Conservation (phyloP, 2,329 filamentous ascomycete species). For the Aspergillus hortae region DNA sequence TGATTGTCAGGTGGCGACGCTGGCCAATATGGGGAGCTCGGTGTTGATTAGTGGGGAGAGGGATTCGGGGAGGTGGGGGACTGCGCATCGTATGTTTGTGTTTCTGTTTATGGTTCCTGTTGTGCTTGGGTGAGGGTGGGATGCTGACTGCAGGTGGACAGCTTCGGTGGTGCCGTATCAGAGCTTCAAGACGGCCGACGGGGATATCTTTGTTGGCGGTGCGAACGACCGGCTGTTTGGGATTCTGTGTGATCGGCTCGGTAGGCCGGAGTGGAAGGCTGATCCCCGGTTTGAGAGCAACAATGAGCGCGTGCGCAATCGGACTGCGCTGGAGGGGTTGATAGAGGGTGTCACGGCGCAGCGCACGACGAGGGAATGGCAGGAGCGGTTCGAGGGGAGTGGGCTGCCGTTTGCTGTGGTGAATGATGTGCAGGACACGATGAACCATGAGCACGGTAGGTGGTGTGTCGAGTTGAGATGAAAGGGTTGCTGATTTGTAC, state of each 20-base stretch:
- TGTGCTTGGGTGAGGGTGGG: background rate
- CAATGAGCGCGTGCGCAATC: slow-evolving; percentile 59
- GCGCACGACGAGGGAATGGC: slow-evolving; percentile 83
- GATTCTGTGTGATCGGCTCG: slow-evolving; percentile 55
- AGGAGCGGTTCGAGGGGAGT: slow-evolving; percentile 76
- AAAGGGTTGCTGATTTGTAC: background rate
- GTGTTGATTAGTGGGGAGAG: slow-evolving; percentile 81
- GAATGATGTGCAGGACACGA: slow-evolving; percentile 81
- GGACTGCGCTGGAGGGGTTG: slow-evolving; percentile 68
- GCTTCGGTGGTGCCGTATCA: slow-evolving; percentile 94
- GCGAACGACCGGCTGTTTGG: slow-evolving; percentile 62
- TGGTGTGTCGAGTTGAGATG: background rate
- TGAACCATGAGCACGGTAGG: slow-evolving; percentile 79
- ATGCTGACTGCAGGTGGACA: slow-evolving; percentile 29
- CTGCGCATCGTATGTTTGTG: slow-evolving; percentile 71
- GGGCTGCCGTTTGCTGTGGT: slow-evolving; percentile 93
- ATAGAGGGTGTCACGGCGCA: slow-evolving; percentile 72
- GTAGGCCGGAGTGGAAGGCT: slow-evolving; percentile 55
- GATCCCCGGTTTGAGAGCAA: slow-evolving; percentile 59
- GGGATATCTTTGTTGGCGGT: slow-evolving; percentile 61
- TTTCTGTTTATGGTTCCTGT: background rate
- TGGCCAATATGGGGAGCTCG: slow-evolving; percentile 91
- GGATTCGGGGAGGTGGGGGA: slow-evolving; percentile 90
- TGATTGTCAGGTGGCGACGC: slow-evolving; percentile 92
- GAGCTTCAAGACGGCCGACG: slow-evolving; percentile 66